Base-by-base conservation (phyloP, 768 basidiomycete species). In the Lanmaoa pseudosensibilis region DNA sequence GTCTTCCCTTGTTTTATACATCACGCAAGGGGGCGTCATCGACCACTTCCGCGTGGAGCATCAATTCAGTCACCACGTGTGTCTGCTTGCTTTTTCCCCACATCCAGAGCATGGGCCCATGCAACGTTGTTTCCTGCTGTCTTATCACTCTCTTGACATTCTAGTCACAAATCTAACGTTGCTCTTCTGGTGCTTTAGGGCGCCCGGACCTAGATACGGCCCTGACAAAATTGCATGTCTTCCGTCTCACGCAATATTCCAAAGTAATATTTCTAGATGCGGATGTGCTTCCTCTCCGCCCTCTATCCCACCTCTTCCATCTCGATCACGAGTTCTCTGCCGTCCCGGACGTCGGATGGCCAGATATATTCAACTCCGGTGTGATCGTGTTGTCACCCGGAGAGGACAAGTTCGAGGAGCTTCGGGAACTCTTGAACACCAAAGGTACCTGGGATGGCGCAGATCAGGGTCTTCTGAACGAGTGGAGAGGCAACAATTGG, bases 321-420 rank as follows among this genome's bases (percentile, higher is more conserved):
- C 73, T 90, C 46, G 82, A 88, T 5, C 79, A 88, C 69, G 86
- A 91, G 59, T 94, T 99, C 69, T 88, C 94, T 40, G 97, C 97
- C 10, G 90, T 87, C 9, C 94, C 97, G 12, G 97, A 99, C 72
- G 92, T 94, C 33, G 97, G 97, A 63, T 99, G 97, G 97, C 97
- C 97, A 39, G 97, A 99, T 74, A 95, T 97, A 58, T 99, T 99
- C 79, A 99, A 99, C 72, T 96, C 95, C 23, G 97, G 97, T 38
- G 87, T 98, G 45, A 81, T 99, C 74, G 94, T 98, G 49, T 73
- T 94, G 37, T 80, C 83, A 51, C 94, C 94, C 2, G 85, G 86
- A 11, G 81, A 90, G 63, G 84, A 87, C 59, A 94, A 94, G 67
- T 99, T 96, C 70, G 76, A 80, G 8, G 80, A 88, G 50, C 77